A percentile compares a stretch with the other conserved stretches of the same genome.
Conservation (phyloP, 2,329 filamentous ascomycete genomes). For the Hawksworthiomyces lignivorus region DNA sequence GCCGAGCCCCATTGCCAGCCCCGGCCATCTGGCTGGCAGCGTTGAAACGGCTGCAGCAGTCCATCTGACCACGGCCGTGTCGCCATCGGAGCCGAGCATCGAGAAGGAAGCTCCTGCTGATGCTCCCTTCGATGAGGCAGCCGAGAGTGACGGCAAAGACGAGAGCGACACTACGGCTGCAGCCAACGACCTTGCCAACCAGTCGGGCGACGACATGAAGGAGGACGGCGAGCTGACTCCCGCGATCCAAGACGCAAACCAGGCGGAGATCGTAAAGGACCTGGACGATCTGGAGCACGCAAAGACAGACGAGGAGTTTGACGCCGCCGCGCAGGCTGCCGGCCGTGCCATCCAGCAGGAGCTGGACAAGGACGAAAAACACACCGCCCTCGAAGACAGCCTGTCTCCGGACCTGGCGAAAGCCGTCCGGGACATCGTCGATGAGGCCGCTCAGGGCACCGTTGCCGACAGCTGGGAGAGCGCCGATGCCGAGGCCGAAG, state of each 20-base stretch:
- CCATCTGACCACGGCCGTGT: no score
- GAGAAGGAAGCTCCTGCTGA: neutral
- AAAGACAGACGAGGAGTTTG: slow-evolving; percentile 46
- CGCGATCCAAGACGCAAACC: slow-evolving; percentile 26
- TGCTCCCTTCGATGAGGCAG: neutral
- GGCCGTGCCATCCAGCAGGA: slow-evolving; percentile 44
- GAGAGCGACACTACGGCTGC: slow-evolving; percentile 69
- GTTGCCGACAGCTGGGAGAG: slow-evolving; percentile 90
- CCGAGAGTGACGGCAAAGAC: slow-evolving; percentile 20
- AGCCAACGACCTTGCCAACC: slow-evolving; percentile 54
- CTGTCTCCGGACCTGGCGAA: slow-evolving; percentile 45
- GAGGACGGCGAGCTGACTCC: slow-evolving; percentile 36
- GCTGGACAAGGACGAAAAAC: slow-evolving; percentile 46
- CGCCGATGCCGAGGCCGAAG: slow-evolving; percentile 52
- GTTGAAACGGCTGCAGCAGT: no score
- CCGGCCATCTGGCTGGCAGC: slow-evolving; percentile 15
- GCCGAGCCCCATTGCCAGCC: slow-evolving; percentile 35
- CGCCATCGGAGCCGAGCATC: no score
- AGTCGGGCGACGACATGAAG: slow-evolving; percentile 48
- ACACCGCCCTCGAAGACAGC: slow-evolving; percentile 43
- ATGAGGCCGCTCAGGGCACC: slow-evolving; percentile 50
- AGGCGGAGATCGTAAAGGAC: slow-evolving; percentile 41
- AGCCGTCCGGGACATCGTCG: slow-evolving; percentile 40
- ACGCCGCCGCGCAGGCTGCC: slow-evolving; percentile 38
- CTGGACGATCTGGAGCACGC: slow-evolving; percentile 41